A percentile compares a stretch with the other conserved stretches of the same genome.
Conservation (phyloP, 805 yeast genomes). For the Candida mattraensis region DNA sequence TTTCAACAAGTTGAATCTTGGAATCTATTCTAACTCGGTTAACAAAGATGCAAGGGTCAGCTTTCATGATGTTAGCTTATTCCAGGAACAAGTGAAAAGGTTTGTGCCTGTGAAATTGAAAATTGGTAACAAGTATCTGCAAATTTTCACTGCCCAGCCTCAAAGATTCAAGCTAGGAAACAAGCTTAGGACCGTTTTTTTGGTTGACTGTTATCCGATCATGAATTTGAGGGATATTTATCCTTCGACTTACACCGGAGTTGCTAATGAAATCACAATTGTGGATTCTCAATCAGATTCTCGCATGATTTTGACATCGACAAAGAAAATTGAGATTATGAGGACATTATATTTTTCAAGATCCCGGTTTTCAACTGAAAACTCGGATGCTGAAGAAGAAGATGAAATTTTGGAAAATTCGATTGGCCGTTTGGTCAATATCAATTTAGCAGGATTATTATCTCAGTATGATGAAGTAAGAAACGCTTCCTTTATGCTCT, state of each 20-base stretch:
- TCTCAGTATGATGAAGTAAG: slow-evolving; percentile 58
- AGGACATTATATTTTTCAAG: slow-evolving; percentile 68
- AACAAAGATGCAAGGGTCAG: slow-evolving; percentile 52
- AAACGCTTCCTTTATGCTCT: slow-evolving; percentile 58
- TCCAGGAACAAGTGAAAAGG: slow-evolving; percentile 46
- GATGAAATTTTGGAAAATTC: slow-evolving; percentile 36
- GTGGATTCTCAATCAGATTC: slow-evolving; percentile 34
- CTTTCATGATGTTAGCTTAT: slow-evolving; percentile 52
- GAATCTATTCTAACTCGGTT: slow-evolving; percentile 40
- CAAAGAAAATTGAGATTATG: slow-evolving; percentile 62
- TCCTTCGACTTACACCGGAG: slow-evolving; percentile 44
- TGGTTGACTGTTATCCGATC: slow-evolving; percentile 45
- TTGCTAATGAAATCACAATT: slow-evolving; percentile 51
- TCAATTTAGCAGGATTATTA: slow-evolving; percentile 68
- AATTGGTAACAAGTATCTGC: slow-evolving; percentile 70
- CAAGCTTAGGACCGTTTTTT: slow-evolving; percentile 35
- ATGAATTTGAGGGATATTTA: slow-evolving; percentile 40
- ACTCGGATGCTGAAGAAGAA: slow-evolving; percentile 27
- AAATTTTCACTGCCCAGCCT: slow-evolving; percentile 49
- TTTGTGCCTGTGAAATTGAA: slow-evolving; percentile 62
- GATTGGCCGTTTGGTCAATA: slow-evolving; percentile 61
- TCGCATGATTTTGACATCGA: slow-evolving; percentile 44
- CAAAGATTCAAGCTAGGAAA: slow-evolving; percentile 39
- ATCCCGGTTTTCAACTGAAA: slow-evolving; percentile 39
- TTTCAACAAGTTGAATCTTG: slow-evolving; percentile 45